phyloP scores from a whole-genome alignment of 2,329 filamentous ascomycete species.

The Colletotrichum scovillei region DNA sequence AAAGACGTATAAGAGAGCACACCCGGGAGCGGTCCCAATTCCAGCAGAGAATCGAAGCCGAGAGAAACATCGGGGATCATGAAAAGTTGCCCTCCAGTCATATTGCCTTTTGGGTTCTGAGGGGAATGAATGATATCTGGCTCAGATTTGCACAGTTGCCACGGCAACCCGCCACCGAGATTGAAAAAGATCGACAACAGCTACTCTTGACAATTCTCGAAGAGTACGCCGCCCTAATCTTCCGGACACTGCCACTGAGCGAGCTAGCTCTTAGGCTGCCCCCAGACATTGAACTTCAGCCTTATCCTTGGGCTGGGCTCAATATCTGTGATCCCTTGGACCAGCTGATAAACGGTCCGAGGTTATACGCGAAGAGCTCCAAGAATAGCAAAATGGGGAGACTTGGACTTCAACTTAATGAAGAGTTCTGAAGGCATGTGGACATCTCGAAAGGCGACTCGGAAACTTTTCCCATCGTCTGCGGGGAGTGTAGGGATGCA shows the following conservation, averaged over 20 bases:
- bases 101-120: neutral
- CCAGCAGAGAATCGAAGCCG: neutral
- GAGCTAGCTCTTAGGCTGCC: neutral
- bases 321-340: neutral
- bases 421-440: neutral
- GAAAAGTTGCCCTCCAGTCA: neutral
- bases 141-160: neutral
- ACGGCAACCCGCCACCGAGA: neutral
- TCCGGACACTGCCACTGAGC: neutral
- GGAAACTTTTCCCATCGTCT: neutral
- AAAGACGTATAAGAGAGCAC: neutral
- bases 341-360: neutral
- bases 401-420: neutral
- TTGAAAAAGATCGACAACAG: neutral
- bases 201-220: neutral
- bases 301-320: neutral
- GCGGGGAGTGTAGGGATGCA: neutral
- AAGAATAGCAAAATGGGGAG: neutral
- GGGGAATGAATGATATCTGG: neutral
- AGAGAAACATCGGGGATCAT: neutral
- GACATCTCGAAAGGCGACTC: neutral
- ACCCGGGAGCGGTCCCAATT: neutral
- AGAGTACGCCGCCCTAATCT: neutral
- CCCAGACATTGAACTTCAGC: neutral
- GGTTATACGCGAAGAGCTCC: neutral